These are phyloP conservation scores for Spathaspora hagerdaliae DNA, from an alignment of 805 yeast genomes.

Conservation along the genomic window DNA sequence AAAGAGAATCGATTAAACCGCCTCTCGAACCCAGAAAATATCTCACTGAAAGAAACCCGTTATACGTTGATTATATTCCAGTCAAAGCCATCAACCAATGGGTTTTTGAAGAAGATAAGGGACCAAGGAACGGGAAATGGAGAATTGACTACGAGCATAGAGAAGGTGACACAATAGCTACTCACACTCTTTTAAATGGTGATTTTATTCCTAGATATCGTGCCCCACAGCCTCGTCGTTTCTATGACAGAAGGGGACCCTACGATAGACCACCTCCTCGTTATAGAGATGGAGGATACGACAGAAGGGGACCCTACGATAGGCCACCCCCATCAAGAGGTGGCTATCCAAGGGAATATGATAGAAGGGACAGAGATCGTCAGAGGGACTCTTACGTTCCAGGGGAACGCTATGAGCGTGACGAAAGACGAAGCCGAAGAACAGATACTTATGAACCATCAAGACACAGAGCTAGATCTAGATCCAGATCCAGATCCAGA, in stretches of 20 bases:
- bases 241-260: background rate
- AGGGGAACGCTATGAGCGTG: constrained; percentile 1
- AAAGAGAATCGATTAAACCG: constrained; percentile 7
- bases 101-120: constrained; percentile 44
- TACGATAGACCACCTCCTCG: background rate
- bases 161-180: constrained; percentile 24
- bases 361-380: background rate
- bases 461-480: constrained; percentile 6
- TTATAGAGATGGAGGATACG: constrained; percentile 6
- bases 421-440: constrained; percentile 5
- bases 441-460: constrained; percentile 11
- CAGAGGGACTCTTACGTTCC: constrained; percentile 11
- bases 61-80: constrained; percentile 42
- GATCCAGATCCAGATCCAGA: constrained; percentile 8
- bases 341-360: background rate
- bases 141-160: constrained; percentile 30
- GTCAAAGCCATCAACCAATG: constrained; percentile 42
- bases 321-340: constrained; percentile 6
- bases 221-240: constrained; percentile 6
- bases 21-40: constrained; percentile 16
- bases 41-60: constrained; percentile 16
- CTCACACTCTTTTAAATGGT: constrained; percentile 14
- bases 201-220: constrained; percentile 14
- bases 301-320: constrained; percentile 6
- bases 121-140: constrained; percentile 45